Evolutionary conservation across 2,329 filamentous ascomycete species (phyloP), one percentile per base, ranked within the genome.

Genomic region (Colletotrichum theobromicola): DNA sequence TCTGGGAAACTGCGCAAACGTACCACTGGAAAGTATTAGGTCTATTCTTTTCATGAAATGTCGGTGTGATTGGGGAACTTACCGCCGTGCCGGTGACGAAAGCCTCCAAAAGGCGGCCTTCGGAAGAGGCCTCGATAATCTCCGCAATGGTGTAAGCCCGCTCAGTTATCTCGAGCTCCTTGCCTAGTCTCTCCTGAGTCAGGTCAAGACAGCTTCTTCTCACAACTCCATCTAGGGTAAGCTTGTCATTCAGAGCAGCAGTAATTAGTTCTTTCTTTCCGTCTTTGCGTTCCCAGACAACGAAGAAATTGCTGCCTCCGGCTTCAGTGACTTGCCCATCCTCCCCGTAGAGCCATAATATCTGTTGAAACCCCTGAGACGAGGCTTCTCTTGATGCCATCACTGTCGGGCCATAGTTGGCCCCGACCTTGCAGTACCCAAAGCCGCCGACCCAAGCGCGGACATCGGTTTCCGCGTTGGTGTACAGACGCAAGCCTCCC

Each of bases 31-130:
- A 3, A 28, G 7, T 13, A 16, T 32, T 3, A 32, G 28, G 32
- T 2, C 10, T 13, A 34, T 6, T 16, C 13, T 0, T 21, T 32
- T 2, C 1, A 10, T 21, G 10, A 4, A 46, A 32, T 21, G 6
- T 13, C 1, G 15, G 3, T 21, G 10, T 30, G 15, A 7, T 32
- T 32, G 57, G 42, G 18, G 18, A 32, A 60, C 57, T 34, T 34
- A 60, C 57, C 18, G 57, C 57, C 7, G 57, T 60, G 28, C 57
- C 57, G 2, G 57, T 32, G 26, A 60, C 57, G n/a, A 60, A 60
- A n/a, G 57, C 16, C 12, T 60, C 57, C 28, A 60, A 18, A 3
- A 57, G 16, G 13, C 53, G 53, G 53, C 53, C 53, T 18, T 57
- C 53, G 16, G 53, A 26, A 28, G 21, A 57, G 4, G 53, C 53